These are phyloP conservation scores for Cryptococcus neoformans DNA, from an alignment of 1,284 basidiomycete species.

Conservation along the genomic window DNA sequence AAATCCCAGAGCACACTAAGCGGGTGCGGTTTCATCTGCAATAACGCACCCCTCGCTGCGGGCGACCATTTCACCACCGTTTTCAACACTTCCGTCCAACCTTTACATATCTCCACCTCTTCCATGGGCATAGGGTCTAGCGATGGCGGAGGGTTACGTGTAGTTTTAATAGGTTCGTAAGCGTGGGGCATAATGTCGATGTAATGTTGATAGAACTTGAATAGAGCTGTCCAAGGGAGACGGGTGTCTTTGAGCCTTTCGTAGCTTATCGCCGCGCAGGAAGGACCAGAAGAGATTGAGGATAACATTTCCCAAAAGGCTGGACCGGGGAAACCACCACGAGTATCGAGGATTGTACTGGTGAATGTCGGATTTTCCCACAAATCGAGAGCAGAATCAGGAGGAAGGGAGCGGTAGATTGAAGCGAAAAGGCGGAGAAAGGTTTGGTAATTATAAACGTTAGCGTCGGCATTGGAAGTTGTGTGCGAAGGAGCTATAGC, in stretches of 20 bases:
- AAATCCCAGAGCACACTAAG: slow-evolving; percentile 74
- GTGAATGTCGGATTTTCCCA: slow-evolving; percentile 78
- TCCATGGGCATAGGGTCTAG: slow-evolving; percentile 33
- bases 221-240: slow-evolving; percentile 28
- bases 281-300: slow-evolving; percentile 77
- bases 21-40: slow-evolving; percentile 74
- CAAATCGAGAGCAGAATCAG: slow-evolving; percentile 74
- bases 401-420: slow-evolving; percentile 68
- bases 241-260: slow-evolving; percentile 41
- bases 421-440: slow-evolving; percentile 78
- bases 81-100: slow-evolving; percentile 59
- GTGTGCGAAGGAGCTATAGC: slow-evolving; percentile 52
- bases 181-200: slow-evolving; percentile 39
- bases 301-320: slow-evolving; percentile 84
- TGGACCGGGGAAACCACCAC: slow-evolving; percentile 67
- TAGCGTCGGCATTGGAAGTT: neutral
- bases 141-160: slow-evolving; percentile 12
- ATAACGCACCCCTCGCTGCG: slow-evolving; percentile 38
- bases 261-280: slow-evolving; percentile 58
- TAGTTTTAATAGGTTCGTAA: slow-evolving; percentile 35
- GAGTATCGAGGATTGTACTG: slow-evolving; percentile 76
- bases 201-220: slow-evolving; percentile 44
- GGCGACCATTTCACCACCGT: slow-evolving; percentile 73
- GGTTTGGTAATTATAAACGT: slow-evolving; percentile 62
- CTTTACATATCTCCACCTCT: slow-evolving; percentile 30